A percentile compares a stretch with the other conserved stretches of the same genome.
Evolutionary conservation across 2,329 filamentous ascomycete species (phyloP).

Genomic region (Zalaria sp.): DNA sequence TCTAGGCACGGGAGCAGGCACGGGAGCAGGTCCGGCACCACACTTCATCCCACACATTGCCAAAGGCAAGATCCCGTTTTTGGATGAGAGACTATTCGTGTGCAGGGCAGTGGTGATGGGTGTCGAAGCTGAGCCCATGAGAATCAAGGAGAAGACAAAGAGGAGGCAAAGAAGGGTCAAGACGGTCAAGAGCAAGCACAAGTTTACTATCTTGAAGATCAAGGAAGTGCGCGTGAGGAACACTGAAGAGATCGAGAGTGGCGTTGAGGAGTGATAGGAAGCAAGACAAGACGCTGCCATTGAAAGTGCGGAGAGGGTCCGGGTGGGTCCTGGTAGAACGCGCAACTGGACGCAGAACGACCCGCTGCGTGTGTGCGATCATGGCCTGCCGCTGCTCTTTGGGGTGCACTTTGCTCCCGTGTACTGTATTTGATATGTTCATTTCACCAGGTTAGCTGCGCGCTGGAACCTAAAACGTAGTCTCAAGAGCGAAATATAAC

Average conservation of each 20-base stretch:
- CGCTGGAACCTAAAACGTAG: too few species aligned
- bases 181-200: conserved; percentile 77
- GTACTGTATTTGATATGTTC: too few species aligned
- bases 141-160: conserved; percentile 45
- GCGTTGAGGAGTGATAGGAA: conserved; percentile 3
- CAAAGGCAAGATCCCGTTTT: conserved; percentile 33
- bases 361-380: too few species aligned
- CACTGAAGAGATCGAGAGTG: conserved; percentile 37
- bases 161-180: conserved; percentile 52
- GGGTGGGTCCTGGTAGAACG: too few species aligned
- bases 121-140: conserved; percentile 55
- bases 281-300: too few species aligned
- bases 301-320: too few species aligned
- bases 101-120: conserved; percentile 77
- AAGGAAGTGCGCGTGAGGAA: conserved; percentile 61
- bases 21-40: conserved; percentile 11
- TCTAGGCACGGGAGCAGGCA: conserved; percentile 11
- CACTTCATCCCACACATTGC: conserved; percentile 25
- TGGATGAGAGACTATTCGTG: conserved; percentile 73
- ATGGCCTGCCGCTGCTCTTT: too few species aligned
- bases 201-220: conserved; percentile 74
- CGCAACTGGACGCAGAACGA: too few species aligned
- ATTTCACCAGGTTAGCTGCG: too few species aligned
- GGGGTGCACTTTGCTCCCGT: too few species aligned
- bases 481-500: too few species aligned